Base-by-base conservation (phyloP, 2,329 filamentous ascomycete genomes). In the Chaetomiaceae sp. region DNA sequence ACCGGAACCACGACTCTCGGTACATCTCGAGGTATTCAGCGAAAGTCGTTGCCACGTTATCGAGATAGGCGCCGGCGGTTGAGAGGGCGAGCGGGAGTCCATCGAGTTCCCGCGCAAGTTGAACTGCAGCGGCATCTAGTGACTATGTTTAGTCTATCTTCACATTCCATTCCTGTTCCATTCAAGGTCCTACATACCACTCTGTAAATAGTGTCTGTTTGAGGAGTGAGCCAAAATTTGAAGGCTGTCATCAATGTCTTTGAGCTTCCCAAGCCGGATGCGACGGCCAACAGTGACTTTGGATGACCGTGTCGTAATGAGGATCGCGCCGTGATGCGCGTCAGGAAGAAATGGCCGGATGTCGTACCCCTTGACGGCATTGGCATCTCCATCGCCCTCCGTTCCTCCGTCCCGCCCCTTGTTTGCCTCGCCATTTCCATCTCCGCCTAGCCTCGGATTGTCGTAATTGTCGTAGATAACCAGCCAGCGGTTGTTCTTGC, bases 61-160 rank as follows among this genome's bases (percentile, higher is more conserved):
- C 50, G 13, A 77, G 66, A 52, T 73, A 77, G 0, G 70, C 64
- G 5, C 72, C 71, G 16, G 74, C 73, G 14, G 71, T 69, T 4
- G 71, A 61, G 14, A 77, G 65, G 2, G 73, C 73, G 25, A 78
- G 65, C 12, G 72, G 73, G 23, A 75, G 66, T 4, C 74, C 70
- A 51, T 72, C 68, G 0, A 77, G 68, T 43, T 61, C 58, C 30
- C 58, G 50, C 2, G 63, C 62, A 51, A 74, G 65, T 13, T 54
- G 16, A 27, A 44, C 19, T 13, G 62, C 62, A 54, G 62, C 62
- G 25, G 53, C 19, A 59, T 70, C 64, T 70, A 49, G 9, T 7
- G 10, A 33, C 31, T n/a, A 13, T 12, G 14, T 33, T 33, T 33
- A 33, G 31, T n/a, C 31, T n/a, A 12, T 4, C 14, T 25, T 25